Percentiles rank a stretch among this genome's conserved stretches.
phyloP scores from a whole-genome alignment of 2,329 filamentous ascomycete genomes.

The Westerdykella aurantiaca region DNA sequence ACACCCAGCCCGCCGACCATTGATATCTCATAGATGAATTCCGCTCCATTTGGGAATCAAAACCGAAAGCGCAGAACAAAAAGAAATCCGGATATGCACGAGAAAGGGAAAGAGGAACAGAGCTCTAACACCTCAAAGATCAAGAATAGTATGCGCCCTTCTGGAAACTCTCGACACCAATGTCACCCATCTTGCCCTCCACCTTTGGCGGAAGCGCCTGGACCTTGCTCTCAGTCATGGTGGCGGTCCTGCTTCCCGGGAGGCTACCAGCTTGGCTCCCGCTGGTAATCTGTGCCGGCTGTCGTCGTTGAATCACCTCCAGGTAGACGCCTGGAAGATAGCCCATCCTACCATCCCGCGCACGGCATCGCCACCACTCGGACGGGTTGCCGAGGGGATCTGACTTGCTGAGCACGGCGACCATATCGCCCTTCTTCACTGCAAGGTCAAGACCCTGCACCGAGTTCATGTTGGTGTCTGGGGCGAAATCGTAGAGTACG shows the following conservation, averaged over 20 bases:
- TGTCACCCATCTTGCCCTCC: constrained; percentile 57
- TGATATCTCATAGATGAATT: too few relatives aligned
- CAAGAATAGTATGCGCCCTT: constrained; percentile 64
- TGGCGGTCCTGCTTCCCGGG: constrained; percentile 37
- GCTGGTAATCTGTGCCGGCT: constrained; percentile 43
- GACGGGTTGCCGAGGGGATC: constrained; percentile 88
- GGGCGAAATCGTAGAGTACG: constrained; percentile 87
- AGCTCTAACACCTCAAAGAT: constrained; percentile 9
- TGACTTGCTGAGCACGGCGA: constrained; percentile 86
- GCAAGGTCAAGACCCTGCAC: constrained; percentile 73
- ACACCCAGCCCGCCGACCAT: too few relatives aligned
- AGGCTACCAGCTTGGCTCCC: constrained; percentile 38
- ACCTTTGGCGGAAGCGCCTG: constrained; percentile 44
- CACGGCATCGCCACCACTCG: constrained; percentile 96
- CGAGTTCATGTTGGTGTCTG: constrained; percentile 55
- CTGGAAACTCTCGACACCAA: constrained; percentile 64
- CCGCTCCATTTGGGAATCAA: background rate
- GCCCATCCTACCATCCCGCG: constrained; percentile 81
- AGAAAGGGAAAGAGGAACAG: background rate
- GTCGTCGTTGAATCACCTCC: constrained; percentile 61
- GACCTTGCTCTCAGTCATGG: constrained; percentile 42
- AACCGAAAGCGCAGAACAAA: background rate
- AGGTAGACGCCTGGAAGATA: constrained; percentile 90
- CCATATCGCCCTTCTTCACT: constrained; percentile 90
- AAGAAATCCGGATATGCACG: background rate